phyloP scores from a whole-genome alignment of 768 basidiomycete genomes.

The Glaciozyma martinii region DNA sequence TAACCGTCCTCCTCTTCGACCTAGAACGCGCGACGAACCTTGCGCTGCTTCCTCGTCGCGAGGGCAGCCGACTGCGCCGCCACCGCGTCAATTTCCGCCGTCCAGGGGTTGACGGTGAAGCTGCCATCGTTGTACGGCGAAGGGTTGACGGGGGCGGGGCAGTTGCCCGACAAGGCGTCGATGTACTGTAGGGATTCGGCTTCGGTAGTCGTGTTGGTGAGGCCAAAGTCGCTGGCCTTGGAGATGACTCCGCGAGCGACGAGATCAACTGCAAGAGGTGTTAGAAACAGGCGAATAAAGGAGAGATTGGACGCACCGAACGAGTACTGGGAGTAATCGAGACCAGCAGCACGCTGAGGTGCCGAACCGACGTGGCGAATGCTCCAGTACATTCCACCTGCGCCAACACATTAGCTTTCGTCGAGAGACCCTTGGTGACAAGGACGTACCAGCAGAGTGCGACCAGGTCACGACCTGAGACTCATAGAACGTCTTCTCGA shows the following conservation, averaged over 20 bases:
- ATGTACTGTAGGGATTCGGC: slow-evolving; percentile 10
- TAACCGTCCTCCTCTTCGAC: no score
- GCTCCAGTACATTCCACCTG: slow-evolving; percentile 26
- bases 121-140: no score
- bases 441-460: background rate
- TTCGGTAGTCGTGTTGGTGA: slow-evolving; percentile 16
- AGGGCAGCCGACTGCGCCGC: no score
- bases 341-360: slow-evolving; percentile 14
- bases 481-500: slow-evolving; percentile 33
- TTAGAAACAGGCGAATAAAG: background rate
- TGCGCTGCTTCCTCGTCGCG: no score
- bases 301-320: background rate
- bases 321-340: slow-evolving; percentile 27
- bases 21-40: no score
- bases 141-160: background rate
- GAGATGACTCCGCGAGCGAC: no score
- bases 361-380: slow-evolving; percentile 9
- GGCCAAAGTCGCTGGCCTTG: slow-evolving; percentile 2
- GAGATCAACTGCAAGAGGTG: background rate
- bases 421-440: no score
- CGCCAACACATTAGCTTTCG: background rate
- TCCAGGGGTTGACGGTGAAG: no score
- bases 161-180: background rate
- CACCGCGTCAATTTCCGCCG: no score
- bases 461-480: slow-evolving; percentile 33